Base-by-base conservation (phyloP, 2,329 filamentous ascomycete species). In the Ceratocystis cubensis region DNA sequence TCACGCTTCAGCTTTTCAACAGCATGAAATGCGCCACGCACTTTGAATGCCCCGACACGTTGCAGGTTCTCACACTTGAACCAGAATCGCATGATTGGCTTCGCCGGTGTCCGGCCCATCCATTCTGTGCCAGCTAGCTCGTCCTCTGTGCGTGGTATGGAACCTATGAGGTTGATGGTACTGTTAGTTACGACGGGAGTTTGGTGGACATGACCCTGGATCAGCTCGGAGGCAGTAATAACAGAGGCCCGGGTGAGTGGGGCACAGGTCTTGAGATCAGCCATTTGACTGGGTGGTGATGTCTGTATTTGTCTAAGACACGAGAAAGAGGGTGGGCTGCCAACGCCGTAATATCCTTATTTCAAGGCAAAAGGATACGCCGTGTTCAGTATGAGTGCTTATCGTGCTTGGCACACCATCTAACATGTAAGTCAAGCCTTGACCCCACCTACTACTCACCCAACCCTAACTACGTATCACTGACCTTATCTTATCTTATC, bases 41-140 rank as follows among this genome's bases (percentile, higher is more conserved):
- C 88, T 78, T 97, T 97, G 80, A 97, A 97, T 0, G 93, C 93
- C 64, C 93, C 94, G 65, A 95, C 85, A 66, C 86, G 85, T 78
- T 97, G 94, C 67, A 90, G 79, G 75, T 96, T 96, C 79, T 97
- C 93, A 75, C 91, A 95, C 78, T 97, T 97, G 83, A 97, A 96
- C 79, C 89, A 94, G 64, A 97, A 80, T 13, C 84, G 80, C 48
- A 96, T 78, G 63, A 77, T 83, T 0, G 91, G 91, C 3, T 74
- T 77, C 0, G 88, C 84, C 0, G 87, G 81, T 0, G 88, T 84
- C 0, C 72, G 48, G 80, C 81, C 82, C 70, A 82, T 74, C 78
- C 81, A 86, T 70, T 78, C 75, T 3, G 86, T 87, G 15, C 79
- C 82, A 57, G 75, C 72, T 0, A 88, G 78, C 3, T 81, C 79